Base-by-base conservation (phyloP, 2,329 filamentous ascomycete genomes). In the Lachnellula hyalina region DNA sequence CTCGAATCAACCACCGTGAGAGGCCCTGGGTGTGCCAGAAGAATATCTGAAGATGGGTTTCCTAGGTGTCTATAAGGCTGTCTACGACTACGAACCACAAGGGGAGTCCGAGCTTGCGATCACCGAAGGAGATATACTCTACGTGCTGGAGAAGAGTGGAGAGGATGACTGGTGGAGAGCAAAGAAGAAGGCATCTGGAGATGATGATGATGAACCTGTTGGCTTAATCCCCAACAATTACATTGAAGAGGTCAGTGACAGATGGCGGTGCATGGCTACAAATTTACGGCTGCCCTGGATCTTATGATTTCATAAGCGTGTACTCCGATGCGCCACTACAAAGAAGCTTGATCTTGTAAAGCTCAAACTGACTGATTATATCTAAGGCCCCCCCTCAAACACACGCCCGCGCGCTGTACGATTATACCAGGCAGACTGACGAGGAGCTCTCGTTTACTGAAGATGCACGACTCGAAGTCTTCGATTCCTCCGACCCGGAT, bases 371-470 rank as follows among this genome's bases (percentile, higher is more conserved):
- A 25, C 53, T 65, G 49, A 67, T 42, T 52, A 35, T 47, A 25
- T 25, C 34, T 55, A 63, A 90, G 85, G 86, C 86, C 55, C 75
- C 80, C 65, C 82, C 88, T 23, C 72, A 82, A 58, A 77, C 83
- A 58, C 80, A 86, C 63, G 94, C 93, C 49, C 91, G 87, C 71
- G 90, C 94, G n/a, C 82, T 97, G n/a, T 99, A 93, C 76, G 94
- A 99, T 72, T 99, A 99, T 72, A 89, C 89, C 49, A 84, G 93
- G 65, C 94, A 99, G 75, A 99, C 94, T 23, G 94, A 99, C 68
- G 94, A 99, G 73, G 94, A 99, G 73, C 79, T 99, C 9, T 97
- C 93, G 23, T 97, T 99, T 70, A 82, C 89, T 48, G 94, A 99
- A 75, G 92, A 96, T 69, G 85, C 87, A 41, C 74, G 83, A 45